Conservation (phyloP, 148 eudicot species). For the Diospyros lotus region DNA sequence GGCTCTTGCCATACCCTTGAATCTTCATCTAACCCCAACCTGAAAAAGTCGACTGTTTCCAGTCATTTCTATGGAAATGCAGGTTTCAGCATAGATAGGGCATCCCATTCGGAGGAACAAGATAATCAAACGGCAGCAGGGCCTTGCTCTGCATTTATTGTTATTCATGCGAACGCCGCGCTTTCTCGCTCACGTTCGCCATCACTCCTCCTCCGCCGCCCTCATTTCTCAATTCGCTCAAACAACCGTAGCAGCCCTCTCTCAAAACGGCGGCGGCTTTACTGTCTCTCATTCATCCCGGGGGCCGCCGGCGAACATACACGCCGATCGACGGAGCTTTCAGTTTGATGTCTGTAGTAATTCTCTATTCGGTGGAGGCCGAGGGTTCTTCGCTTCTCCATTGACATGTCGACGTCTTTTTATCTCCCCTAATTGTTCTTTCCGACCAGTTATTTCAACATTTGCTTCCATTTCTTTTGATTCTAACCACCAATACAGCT, state of each 20-base stretch:
- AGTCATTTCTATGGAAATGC: neutral
- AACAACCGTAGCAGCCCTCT: neutral
- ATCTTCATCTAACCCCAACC: no score
- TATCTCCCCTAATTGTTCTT: slow-evolving; percentile 7
- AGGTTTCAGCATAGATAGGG: neutral
- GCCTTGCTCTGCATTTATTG: neutral
- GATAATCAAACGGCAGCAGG: slow-evolving; percentile 2
- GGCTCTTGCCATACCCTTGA: neutral
- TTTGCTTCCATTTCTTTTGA: slow-evolving; percentile 16
- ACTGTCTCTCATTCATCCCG: neutral
- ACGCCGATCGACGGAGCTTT: neutral
- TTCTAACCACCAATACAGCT: slow-evolving; percentile 16
- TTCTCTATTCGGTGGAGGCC: neutral
- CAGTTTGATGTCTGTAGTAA: neutral
- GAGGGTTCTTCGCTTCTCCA: slow-evolving; percentile 1
- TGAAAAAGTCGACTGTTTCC: no score
- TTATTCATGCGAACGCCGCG: slow-evolving; percentile 35
- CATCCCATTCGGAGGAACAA: slow-evolving; percentile 20
- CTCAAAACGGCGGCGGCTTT: neutral
- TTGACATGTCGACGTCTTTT: neutral
- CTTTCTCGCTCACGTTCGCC: slow-evolving; percentile 38
- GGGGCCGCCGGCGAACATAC: neutral
- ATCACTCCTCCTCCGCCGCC: slow-evolving; percentile 9
- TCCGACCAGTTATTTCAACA: slow-evolving; percentile 4
- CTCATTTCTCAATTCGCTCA: neutral